Evolutionary conservation across 495 filamentous ascomycete species (phyloP), one percentile per base, ranked within the genome.

Genomic region (Aspergillus carlsbadensis): DNA sequence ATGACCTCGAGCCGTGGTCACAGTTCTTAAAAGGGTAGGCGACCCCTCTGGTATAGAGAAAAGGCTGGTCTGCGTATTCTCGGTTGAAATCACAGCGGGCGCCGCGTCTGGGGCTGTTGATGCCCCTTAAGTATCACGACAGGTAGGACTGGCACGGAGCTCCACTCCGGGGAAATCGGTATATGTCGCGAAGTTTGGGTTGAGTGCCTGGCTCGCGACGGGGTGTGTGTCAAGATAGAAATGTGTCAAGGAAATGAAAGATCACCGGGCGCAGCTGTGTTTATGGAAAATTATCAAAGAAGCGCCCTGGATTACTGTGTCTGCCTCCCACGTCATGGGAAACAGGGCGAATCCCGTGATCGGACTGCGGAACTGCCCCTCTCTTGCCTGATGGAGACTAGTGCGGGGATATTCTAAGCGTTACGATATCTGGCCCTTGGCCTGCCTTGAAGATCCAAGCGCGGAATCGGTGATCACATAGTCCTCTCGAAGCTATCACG

Each of bases 291-390:
- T 39, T 10, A 14, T 39, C 13, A 39, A 14, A 39, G 36, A 39
- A 39, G 36, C n/a, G 13, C 36, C 11, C 6, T 44, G 6, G 42
- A 21, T 5, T 44, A 18, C 20, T 44, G 13, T 24, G 24, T n/a
- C 37, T 46, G 54, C 44, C 49, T 52, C 57, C 53, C 49, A 60
- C 61, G 57, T 60, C 57, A 60, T 64, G 58, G 35, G 54, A 39
- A 29, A 29, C 26, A 29, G 26, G 3, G 26, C 26, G 26, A 29
- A 29, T 29, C 26, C 26, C 36, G 54, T 20, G 44, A 53, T 21
- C 40, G 40, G 24, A n/a, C n/a, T 22, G 40, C 63, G 61, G 67
- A 62, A 65, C 60, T 65, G 54, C 62, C 65, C 65, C 65, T 68
- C 65, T 17, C 33, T 24, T 40, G 15, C 64, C 56, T 35, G 33